Evolutionary conservation across 192 early-diverging fungal genomes (phyloP), one percentile per base, ranked within the genome.

Genomic region (Linnemannia schmuckeri): DNA sequence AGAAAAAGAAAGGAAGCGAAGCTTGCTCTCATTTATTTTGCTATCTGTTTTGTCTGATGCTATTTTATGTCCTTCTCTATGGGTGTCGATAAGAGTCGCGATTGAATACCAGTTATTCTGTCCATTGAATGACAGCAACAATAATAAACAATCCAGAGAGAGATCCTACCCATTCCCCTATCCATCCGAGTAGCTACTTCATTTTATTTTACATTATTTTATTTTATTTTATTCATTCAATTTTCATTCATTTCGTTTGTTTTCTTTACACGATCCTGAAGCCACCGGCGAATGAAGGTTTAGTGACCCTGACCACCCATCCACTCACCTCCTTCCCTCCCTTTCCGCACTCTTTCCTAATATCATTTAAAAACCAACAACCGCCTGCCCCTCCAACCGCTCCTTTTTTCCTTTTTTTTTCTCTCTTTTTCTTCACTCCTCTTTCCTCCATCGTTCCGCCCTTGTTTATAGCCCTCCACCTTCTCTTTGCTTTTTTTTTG

Each of bases 401-500:
- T 42, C 41, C 70, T 74, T 37, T 74, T 44, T 74, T 47, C 18
- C 30, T 42, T 42, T 42, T 61, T 40, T 9, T 63, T 61, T 57
- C 63, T 27, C 13, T 41, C 40, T 68, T 77, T 24, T n/a, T 41
- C n/a, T 42, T 4, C 38, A 41, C 10, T 33, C 37, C 38, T 35
- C 63, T 30, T 27, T 69, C 24, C 42, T 12, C 41, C 61, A 22
- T 42, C n/a, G 22, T 47, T 74, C 33, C 42, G 41, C 41, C 70
- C 41, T 71, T 74, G 70, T 80, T 80, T 33, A 73, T 66, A 46
- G 61, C n/a, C 27, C 22, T 41, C 61, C 17, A 7, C 55, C 27
- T 74, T 74, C 27, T 74, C 55, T 68, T 37, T 70, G 15, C 46
- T 75, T 30, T 42, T 75, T 74, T 38, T 49, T 20, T 72, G 30